Conservation (phyloP, 78 protist genomes). For the Chrysochromulina parva region DNA sequence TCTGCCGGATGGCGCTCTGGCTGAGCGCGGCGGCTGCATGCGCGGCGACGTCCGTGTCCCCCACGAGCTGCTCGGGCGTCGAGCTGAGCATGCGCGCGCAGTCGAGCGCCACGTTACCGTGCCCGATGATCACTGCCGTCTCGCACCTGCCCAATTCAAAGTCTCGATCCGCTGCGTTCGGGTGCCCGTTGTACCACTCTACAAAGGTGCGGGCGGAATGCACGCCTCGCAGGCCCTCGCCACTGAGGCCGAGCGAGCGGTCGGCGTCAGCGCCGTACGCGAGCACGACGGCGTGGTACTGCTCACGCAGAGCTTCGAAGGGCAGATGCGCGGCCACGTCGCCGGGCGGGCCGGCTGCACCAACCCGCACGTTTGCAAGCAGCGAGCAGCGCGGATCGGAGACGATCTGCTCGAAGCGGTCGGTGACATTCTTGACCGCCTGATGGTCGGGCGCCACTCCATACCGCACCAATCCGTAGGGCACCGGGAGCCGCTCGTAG, state of each 20-base stretch:
- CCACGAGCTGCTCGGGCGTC: background rate
- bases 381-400: background rate
- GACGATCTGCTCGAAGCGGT: constrained; percentile 33
- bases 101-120: constrained; percentile 86
- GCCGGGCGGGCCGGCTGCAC: background rate
- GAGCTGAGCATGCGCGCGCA: constrained; percentile 60
- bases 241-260: constrained; percentile 19
- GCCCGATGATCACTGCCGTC: constrained; percentile 44
- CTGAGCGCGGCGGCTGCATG: constrained; percentile 8
- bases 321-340: background rate
- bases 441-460: constrained; percentile 91
- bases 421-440: constrained; percentile 49
- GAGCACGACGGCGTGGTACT: constrained; percentile 63
- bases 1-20: background rate
- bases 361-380: constrained; percentile 27
- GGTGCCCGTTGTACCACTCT: constrained; percentile 79
- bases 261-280: constrained; percentile 67
- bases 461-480: constrained; percentile 79
- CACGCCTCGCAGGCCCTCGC: constrained; percentile 37
- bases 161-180: constrained; percentile 1
- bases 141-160: background rate
- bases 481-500: constrained; percentile 71
- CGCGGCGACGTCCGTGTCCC: constrained; percentile 39
- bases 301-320: constrained; percentile 26
- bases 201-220: constrained; percentile 73